A percentile compares a stretch with the other conserved stretches of the same genome.
These are phyloP conservation scores for Tolypocladium guangdongense DNA, from an alignment of 2,329 filamentous ascomycete species.

Conservation along the genomic window DNA sequence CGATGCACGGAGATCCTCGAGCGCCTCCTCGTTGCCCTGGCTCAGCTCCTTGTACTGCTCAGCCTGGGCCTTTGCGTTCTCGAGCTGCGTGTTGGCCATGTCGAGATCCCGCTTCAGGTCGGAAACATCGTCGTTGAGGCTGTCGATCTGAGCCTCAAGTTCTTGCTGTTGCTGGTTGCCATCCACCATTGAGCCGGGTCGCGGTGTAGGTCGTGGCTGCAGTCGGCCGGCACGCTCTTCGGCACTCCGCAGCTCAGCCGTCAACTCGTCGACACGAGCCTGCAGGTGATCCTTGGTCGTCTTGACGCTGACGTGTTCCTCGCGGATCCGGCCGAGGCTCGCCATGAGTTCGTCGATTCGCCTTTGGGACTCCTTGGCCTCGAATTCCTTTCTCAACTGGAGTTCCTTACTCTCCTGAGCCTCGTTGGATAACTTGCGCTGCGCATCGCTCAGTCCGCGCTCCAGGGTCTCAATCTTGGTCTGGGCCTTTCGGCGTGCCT, in stretches of 20 bases:
- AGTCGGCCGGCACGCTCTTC: slow-evolving; percentile 78
- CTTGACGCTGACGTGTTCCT: slow-evolving; percentile 78
- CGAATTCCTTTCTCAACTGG: slow-evolving; percentile 77
- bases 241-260: slow-evolving; percentile 75
- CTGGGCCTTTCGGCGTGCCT: slow-evolving; percentile 71
- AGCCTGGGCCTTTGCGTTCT: slow-evolving; percentile 67
- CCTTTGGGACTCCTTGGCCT: slow-evolving; percentile 77
- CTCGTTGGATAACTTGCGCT: slow-evolving; percentile 75
- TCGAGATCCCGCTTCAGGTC: slow-evolving; percentile 84
- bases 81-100: slow-evolving; percentile 66
- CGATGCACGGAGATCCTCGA: slow-evolving; percentile 67
- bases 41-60: slow-evolving; percentile 86
- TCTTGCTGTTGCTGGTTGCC: slow-evolving; percentile 35
- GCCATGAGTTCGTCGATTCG: slow-evolving; percentile 84
- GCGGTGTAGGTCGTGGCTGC: slow-evolving; percentile 64
- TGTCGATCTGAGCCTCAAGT: slow-evolving; percentile 56
- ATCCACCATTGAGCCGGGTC: slow-evolving; percentile 35
- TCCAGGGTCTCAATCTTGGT: slow-evolving; percentile 69
- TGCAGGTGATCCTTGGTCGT: slow-evolving; percentile 85
- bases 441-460: slow-evolving; percentile 63
- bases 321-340: slow-evolving; percentile 67
- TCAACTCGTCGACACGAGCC: slow-evolving; percentile 76
- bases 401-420: slow-evolving; percentile 76
- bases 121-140: slow-evolving; percentile 71
- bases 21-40: slow-evolving; percentile 75